These are phyloP conservation scores for Cordyceps tenuipes DNA, from an alignment of 2,329 filamentous ascomycete genomes.

Conservation along the genomic window DNA sequence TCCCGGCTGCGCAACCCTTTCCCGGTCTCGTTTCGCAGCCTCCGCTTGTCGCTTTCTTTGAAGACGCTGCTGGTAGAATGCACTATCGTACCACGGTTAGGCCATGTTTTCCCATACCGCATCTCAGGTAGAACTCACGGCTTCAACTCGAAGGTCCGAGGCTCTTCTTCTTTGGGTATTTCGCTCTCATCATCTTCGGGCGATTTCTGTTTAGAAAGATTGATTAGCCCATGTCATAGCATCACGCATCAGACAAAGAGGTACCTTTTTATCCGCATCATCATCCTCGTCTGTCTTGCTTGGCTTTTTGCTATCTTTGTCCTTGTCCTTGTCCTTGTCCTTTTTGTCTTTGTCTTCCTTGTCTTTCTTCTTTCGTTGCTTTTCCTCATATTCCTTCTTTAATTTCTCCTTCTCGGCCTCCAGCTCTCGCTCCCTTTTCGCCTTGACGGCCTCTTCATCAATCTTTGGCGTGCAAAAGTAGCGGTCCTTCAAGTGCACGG, in stretches of 20 bases:
- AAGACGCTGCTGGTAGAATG: constrained; percentile 79
- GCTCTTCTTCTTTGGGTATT: constrained; percentile 49
- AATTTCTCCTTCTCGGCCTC: constrained; percentile 56
- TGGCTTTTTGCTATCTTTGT: constrained; percentile 31
- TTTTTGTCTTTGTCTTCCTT: constrained; percentile 53
- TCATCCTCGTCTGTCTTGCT: constrained; percentile 31
- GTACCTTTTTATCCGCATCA: constrained; percentile 28
- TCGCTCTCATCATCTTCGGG: constrained; percentile 14
- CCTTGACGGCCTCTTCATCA: constrained; percentile 57
- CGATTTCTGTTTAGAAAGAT: constrained; percentile 15
- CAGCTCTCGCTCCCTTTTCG: constrained; percentile 52
- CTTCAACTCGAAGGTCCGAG: constrained; percentile 75
- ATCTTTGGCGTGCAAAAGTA: constrained; percentile 72
- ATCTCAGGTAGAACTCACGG: constrained; percentile 42
- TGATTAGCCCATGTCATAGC: background rate
- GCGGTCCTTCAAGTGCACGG: constrained; percentile 70
- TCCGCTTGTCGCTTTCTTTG: constrained; percentile 53
- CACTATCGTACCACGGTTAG: constrained; percentile 35
- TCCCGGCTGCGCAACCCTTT: constrained; percentile 67
- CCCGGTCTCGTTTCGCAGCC: constrained; percentile 65
- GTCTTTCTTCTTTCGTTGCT: constrained; percentile 58
- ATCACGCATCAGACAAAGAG: background rate
- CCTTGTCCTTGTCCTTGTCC: constrained; percentile 35
- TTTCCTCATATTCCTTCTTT: constrained; percentile 72
- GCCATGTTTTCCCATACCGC: background rate